These are phyloP conservation scores for Tetracentron sinense DNA, from an alignment of 164 flowering plant genomes.

Conservation along the genomic window DNA sequence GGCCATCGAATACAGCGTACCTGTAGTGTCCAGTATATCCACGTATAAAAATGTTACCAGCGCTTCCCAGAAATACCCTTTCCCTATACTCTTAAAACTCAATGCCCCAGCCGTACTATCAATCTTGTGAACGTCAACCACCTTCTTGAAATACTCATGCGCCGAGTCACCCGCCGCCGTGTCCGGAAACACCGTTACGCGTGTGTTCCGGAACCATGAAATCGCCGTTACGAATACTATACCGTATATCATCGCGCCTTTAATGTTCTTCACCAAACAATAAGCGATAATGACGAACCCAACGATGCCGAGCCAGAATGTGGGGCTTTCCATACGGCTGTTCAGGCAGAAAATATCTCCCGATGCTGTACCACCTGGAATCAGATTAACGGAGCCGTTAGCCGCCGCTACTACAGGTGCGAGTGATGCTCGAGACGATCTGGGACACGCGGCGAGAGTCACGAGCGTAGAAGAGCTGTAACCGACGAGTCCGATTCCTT, in stretches of 20 bases:
- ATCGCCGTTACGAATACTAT: constrained; percentile 81
- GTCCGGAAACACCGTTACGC: constrained; percentile 70
- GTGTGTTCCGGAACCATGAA: constrained; percentile 84
- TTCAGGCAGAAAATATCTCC: constrained; percentile 52
- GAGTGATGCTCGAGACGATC: constrained; percentile 41
- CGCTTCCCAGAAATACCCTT: constrained; percentile 75
- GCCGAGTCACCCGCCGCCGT: constrained; percentile 55
- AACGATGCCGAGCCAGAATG: constrained; percentile 74
- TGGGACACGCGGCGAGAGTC: constrained; percentile 78
- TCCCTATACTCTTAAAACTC: constrained; percentile 47
- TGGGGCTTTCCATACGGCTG: constrained; percentile 77
- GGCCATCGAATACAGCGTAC: constrained; percentile 84
- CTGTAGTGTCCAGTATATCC: constrained; percentile 83
- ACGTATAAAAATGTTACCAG: constrained; percentile 79
- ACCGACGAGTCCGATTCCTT: constrained; percentile 79
- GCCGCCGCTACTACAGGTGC: constrained; percentile 55
- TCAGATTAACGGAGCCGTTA: constrained; percentile 58
- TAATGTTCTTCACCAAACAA: constrained; percentile 57
- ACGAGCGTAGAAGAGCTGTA: constrained; percentile 69
- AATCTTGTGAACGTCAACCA: constrained; percentile 70
- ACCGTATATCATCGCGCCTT: constrained; percentile 94
- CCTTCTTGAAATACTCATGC: constrained; percentile 59
- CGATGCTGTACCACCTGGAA: constrained; percentile 66
- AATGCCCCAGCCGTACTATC: constrained; percentile 75
- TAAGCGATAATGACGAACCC: constrained; percentile 82